These are phyloP conservation scores for Pseudogymnoascus sp. DNA, from an alignment of 2,329 filamentous ascomycete genomes.

Conservation along the genomic window DNA sequence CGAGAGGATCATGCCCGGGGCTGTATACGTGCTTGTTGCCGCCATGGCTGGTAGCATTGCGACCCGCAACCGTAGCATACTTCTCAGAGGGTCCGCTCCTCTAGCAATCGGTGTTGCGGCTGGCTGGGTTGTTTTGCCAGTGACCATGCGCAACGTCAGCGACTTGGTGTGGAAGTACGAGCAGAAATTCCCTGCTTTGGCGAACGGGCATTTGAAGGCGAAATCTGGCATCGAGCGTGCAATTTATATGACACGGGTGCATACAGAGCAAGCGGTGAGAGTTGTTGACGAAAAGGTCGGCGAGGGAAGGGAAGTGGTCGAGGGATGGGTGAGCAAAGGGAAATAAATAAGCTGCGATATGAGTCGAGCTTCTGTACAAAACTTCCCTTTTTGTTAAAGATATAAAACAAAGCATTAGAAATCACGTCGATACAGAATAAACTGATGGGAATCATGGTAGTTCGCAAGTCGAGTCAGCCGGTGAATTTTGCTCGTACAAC, in stretches of 20 bases:
- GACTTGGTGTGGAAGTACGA: constrained; percentile 89
- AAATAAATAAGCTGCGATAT: constrained; percentile 21
- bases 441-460: neutral
- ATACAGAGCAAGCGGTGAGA: constrained; percentile 59
- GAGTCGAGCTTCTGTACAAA: constrained; percentile 1
- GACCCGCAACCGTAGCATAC: constrained; percentile 74
- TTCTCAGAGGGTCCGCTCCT: constrained; percentile 69
- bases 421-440: neutral
- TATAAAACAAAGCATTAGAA: neutral
- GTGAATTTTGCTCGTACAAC: neutral
- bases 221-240: constrained; percentile 61
- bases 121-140: constrained; percentile 74
- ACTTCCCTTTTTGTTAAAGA: constrained; percentile 9
- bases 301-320: constrained; percentile 64
- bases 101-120: constrained; percentile 72
- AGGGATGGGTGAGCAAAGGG: constrained; percentile 87
- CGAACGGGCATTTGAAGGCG: constrained; percentile 68
- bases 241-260: constrained; percentile 64
- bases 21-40: constrained; percentile 85
- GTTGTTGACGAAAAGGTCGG: constrained; percentile 76
- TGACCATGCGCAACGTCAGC: constrained; percentile 83
- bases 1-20: constrained; percentile 81
- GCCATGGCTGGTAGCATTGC: constrained; percentile 93
- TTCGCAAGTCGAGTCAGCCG: neutral
- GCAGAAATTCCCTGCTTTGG: constrained; percentile 73